Evolutionary conservation across 805 yeast species (phyloP), one percentile per base, ranked within the genome.

Genomic region (Wilhelminamyces savonicus): DNA sequence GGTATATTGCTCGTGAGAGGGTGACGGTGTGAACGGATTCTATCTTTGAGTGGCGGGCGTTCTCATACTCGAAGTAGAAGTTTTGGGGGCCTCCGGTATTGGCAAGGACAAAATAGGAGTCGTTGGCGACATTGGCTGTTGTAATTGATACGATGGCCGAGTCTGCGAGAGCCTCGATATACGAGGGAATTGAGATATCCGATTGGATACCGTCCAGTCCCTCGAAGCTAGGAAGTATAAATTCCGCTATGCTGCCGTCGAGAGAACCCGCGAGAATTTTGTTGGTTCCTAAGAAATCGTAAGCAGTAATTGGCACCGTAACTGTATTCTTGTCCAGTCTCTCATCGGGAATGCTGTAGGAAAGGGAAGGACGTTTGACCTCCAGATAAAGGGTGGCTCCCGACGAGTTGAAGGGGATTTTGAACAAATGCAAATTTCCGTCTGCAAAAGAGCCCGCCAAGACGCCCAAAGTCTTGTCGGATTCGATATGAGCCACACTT

Each of bases 231-330:
- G 71, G 71, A 1, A 76, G 41, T 8, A 64, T 56, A 34, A 66
- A 78, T 43, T 79, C 86, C 0, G 76, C 77, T 7, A 82, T 52
- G 18, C 57, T 58, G 0, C 92, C 92, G 30, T 72, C 69, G 3
- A 62, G 50, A 4, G 74, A 66, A 0, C 88, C 90, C 18, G 75
- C 72, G 2, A 78, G 48, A 2, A 82, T 48, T 9, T 46, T 56
- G 3, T 59, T 54, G 4, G 59, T 43, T 7, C 64, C 62, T 4
- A 73, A 23, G 53, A 71, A 71, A 37, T 70, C 77, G 37, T 59
- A 69, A 21, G 71, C 50, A 1, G 76, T 65, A 4, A 78, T 68
- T 0, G 56, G 42, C 3, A 38, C 27, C 6, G 24, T 22, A 4
- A 27, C 32, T 13, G 21, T 21, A 8, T 24, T 24, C 7, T 31